Conservation (phyloP, 805 yeast species). For the Lipomyces kockii region DNA sequence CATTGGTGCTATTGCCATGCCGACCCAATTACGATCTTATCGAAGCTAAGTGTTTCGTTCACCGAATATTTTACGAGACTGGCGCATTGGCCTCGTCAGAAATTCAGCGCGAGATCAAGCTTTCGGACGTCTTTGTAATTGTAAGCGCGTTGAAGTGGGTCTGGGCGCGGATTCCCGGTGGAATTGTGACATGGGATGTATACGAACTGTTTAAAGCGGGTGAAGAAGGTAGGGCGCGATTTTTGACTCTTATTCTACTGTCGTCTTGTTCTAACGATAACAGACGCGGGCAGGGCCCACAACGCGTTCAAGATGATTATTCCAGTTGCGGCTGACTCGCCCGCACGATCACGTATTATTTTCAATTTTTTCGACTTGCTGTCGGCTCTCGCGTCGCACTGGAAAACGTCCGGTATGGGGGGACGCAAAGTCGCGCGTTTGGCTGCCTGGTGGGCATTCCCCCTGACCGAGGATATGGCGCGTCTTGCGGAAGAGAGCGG, state of each 20-base stretch:
- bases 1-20: conserved; percentile 76
- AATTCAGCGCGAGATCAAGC: conserved; percentile 52
- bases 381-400: conserved; percentile 75
- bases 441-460: conserved; percentile 90
- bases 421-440: conserved; percentile 80
- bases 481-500: conserved; percentile 65
- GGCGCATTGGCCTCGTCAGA: conserved; percentile 46
- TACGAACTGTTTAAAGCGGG: conserved; percentile 69
- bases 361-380: conserved; percentile 84
- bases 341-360: conserved; percentile 87
- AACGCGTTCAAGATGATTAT: conserved; percentile 68
- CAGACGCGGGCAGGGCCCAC: conserved; percentile 66
- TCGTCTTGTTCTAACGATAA: conserved; percentile 24
- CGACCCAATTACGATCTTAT: conserved; percentile 63
- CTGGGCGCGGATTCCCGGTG: conserved; percentile 81
- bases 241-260: background rate
- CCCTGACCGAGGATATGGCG: conserved; percentile 47
- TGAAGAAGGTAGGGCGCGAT: conserved; percentile 49
- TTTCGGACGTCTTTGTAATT: conserved; percentile 63
- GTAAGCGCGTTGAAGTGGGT: conserved; percentile 77
- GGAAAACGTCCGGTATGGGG: conserved; percentile 75
- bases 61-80: conserved; percentile 63
- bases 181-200: conserved; percentile 84
- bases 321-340: conserved; percentile 82
- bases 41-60: conserved; percentile 61